Conservation (phyloP, 257 asterid genomes). For the Rehmannia glutinosa region DNA sequence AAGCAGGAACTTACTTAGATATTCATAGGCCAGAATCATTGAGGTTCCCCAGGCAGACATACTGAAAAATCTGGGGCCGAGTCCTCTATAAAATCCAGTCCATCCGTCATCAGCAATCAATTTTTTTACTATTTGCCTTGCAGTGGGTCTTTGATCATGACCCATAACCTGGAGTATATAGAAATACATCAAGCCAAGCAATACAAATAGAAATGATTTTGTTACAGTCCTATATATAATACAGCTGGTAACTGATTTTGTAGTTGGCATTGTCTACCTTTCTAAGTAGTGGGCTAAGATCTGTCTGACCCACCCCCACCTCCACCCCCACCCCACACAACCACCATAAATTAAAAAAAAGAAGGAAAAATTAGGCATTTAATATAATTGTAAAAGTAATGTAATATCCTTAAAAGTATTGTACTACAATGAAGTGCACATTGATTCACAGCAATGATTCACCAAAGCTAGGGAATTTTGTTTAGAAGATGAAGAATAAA, state of each 20-base stretch:
- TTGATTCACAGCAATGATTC: neutral
- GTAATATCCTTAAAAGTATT: neutral
- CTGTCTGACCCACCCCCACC: too few relatives aligned
- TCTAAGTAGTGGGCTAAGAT: too few relatives aligned
- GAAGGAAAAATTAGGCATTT: neutral
- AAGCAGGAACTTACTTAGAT: slow-evolving; percentile 55
- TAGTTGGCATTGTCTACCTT: too few relatives aligned
- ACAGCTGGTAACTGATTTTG: neutral
- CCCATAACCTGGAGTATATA: slow-evolving; percentile 63
- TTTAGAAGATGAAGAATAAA: neutral
- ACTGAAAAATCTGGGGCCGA: slow-evolving; percentile 97
- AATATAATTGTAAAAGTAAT: neutral
- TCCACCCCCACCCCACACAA: too few relatives aligned
- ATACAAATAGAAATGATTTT: neutral
- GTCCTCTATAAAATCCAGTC: slow-evolving; percentile 88
- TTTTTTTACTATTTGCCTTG: slow-evolving; percentile 64
- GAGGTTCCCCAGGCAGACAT: slow-evolving; percentile 99
- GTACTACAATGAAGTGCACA: neutral
- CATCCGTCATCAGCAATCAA: slow-evolving; percentile 93
- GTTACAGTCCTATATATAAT: neutral
- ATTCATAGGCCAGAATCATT: slow-evolving; percentile 95
- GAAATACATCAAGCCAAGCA: slow-evolving; percentile 12
- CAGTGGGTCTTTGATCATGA: slow-evolving; percentile 63
- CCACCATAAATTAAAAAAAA: neutral
- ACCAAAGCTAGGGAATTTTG: neutral